phyloP scores from a whole-genome alignment of 352 stramenopile genomes.

The Phytophthora melonis region DNA sequence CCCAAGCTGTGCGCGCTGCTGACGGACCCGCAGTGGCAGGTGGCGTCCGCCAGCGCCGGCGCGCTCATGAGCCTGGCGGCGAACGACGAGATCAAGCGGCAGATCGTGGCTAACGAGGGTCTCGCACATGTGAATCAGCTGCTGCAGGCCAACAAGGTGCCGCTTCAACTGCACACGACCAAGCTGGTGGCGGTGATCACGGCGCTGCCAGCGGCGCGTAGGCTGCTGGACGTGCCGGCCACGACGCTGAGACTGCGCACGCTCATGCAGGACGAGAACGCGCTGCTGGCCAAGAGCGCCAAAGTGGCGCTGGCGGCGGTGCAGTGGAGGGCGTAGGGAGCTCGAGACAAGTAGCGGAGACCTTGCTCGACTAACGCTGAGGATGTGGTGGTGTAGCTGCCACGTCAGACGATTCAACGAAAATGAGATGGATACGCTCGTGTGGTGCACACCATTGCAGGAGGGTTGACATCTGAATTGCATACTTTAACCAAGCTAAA shows the following conservation, averaged over 20 bases:
- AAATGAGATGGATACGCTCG: constrained; percentile 26
- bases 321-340: constrained; percentile 61
- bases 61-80: constrained; percentile 76
- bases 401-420: not conserved
- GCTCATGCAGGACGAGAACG: constrained; percentile 56
- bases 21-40: constrained; percentile 63
- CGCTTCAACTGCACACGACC: constrained; percentile 71
- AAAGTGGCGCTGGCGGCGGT: constrained; percentile 59
- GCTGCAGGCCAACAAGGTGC: constrained; percentile 62
- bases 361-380: not conserved
- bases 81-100: constrained; percentile 74
- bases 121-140: constrained; percentile 66
- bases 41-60: constrained; percentile 56
- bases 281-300: constrained; percentile 66
- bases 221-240: constrained; percentile 54
- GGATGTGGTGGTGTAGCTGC: not conserved
- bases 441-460: constrained; percentile 15
- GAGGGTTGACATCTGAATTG: constrained; percentile 40
- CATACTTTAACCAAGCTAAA: constrained; percentile 40
- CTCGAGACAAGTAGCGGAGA: not conserved
- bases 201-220: constrained; percentile 61
- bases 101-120: constrained; percentile 59
- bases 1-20: constrained; percentile 69
- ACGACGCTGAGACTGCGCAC: constrained; percentile 62
- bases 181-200: constrained; percentile 74